These are phyloP conservation scores for Cicer judaicum DNA, from an alignment of 306 rosid genomes.

Conservation along the genomic window DNA sequence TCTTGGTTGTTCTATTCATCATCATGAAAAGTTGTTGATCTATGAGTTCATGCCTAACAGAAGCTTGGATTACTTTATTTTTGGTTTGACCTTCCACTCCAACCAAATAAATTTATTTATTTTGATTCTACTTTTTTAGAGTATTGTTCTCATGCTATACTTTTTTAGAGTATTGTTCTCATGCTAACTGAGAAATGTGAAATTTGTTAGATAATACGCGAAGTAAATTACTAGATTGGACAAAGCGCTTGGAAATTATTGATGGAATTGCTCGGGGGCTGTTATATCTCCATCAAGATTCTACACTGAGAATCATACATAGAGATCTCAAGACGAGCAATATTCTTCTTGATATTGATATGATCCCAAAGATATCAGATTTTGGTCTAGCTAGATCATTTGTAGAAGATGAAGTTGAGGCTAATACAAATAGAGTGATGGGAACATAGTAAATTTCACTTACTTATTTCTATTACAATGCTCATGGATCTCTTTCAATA, in stretches of 20 bases:
- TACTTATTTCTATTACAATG: too few relatives aligned
- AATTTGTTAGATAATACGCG: slow-evolving; percentile 43
- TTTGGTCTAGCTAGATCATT: slow-evolving; percentile 48
- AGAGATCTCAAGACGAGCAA: slow-evolving; percentile 62
- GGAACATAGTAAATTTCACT: too few relatives aligned
- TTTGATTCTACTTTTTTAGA: not conserved
- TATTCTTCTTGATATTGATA: slow-evolving; percentile 52
- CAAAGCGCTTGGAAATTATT: slow-evolving; percentile 49
- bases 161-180: too few relatives aligned
- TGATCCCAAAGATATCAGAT: slow-evolving; percentile 64
- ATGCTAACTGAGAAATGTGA: too few relatives aligned
- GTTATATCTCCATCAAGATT: slow-evolving; percentile 66
- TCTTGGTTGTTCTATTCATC: slow-evolving; percentile 58
- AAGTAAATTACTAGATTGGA: slow-evolving; percentile 51
- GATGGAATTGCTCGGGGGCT: slow-evolving; percentile 54
- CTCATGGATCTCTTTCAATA: too few relatives aligned
- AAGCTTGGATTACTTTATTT: slow-evolving; percentile 50
- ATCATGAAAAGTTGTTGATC: slow-evolving; percentile 55
- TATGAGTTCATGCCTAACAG: slow-evolving; percentile 63
- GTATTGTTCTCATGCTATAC: not conserved
- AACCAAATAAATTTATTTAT: not conserved
- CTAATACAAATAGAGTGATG: too few relatives aligned
- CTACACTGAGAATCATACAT: slow-evolving; percentile 62
- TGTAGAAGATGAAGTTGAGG: too few relatives aligned
- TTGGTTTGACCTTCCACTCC: slow-evolving; percentile 39